Evolutionary conservation across 306 rosid genomes (phyloP).

Genomic region (Glycyrrhiza uralensis): DNA sequence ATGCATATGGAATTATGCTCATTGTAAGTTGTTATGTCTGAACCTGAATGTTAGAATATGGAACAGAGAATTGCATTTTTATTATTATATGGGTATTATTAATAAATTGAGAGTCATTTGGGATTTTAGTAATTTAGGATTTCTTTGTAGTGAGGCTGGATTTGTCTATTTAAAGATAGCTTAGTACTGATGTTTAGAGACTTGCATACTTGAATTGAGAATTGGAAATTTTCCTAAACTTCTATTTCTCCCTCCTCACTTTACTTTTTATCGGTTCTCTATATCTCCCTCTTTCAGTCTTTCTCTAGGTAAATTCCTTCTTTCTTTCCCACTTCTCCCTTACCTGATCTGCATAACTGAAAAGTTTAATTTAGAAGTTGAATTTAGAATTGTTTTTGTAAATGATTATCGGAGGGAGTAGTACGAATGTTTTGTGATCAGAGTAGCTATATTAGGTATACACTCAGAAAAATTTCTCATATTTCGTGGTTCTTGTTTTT

Average conservation of each 20-base stretch:
- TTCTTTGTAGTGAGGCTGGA: neutral
- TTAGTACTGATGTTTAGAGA: neutral
- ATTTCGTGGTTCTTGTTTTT: neutral
- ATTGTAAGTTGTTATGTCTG: slow-evolving; percentile 60
- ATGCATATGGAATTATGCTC: slow-evolving; percentile 81
- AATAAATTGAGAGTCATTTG: neutral
- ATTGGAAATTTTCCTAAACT: neutral
- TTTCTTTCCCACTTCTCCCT: neutral
- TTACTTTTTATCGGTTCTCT: neutral
- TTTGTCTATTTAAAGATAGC: neutral
- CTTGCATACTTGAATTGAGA: neutral
- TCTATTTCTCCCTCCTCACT: neutral
- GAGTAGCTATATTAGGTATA: neutral
- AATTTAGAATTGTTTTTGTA: neutral
- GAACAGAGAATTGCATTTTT: neutral
- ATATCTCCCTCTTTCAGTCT: neutral
- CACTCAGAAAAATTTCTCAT: neutral
- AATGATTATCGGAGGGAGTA: neutral
- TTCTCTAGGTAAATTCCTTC: neutral
- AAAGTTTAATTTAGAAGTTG: neutral
- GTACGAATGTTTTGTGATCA: neutral
- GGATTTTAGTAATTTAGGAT: neutral
- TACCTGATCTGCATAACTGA: neutral
- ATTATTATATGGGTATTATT: neutral
- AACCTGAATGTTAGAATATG: slow-evolving; percentile 21